These are phyloP conservation scores for Cercis canadensis DNA, from an alignment of 306 rosid genomes.

Conservation along the genomic window DNA sequence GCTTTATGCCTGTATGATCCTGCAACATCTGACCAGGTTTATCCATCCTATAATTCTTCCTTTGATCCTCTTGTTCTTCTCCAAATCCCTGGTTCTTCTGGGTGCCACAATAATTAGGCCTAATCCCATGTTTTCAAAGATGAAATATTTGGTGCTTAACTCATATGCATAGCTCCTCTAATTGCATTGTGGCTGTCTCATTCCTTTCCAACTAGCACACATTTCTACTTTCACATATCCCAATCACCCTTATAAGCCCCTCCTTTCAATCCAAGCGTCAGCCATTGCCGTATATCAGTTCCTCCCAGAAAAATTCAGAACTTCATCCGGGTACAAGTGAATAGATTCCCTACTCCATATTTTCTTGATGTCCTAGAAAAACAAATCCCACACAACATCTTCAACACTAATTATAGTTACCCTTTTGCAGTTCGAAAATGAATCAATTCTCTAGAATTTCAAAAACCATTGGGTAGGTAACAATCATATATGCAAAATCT, in stretches of 20 bases:
- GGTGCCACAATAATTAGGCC: not conserved
- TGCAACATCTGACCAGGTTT: not conserved
- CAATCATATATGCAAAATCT: not conserved
- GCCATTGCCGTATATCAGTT: not conserved
- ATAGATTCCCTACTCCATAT: not conserved
- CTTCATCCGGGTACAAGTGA: not conserved
- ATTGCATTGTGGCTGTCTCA: not conserved
- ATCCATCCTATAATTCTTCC: conserved; percentile 4
- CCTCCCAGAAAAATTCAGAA: conserved; percentile 13
- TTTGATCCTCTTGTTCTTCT: not conserved
- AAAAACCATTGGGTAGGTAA: not conserved
- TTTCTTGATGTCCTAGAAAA: not conserved
- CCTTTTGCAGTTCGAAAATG: too few relatives aligned
- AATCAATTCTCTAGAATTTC: not conserved
- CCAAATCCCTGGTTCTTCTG: not conserved
- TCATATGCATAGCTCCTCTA: not conserved
- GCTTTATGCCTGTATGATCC: not conserved
- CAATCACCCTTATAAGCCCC: not conserved
- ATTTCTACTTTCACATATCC: not conserved
- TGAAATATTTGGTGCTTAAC: not conserved
- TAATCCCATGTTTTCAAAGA: not conserved
- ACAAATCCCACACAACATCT: not conserved
- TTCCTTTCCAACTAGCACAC: not conserved
- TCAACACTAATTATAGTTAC: too few relatives aligned
- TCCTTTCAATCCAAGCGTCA: not conserved